Evolutionary conservation across 176 grass and related monocot genomes (phyloP), one percentile per base, ranked within the genome.

Genomic region (Sorghum bicolor): DNA sequence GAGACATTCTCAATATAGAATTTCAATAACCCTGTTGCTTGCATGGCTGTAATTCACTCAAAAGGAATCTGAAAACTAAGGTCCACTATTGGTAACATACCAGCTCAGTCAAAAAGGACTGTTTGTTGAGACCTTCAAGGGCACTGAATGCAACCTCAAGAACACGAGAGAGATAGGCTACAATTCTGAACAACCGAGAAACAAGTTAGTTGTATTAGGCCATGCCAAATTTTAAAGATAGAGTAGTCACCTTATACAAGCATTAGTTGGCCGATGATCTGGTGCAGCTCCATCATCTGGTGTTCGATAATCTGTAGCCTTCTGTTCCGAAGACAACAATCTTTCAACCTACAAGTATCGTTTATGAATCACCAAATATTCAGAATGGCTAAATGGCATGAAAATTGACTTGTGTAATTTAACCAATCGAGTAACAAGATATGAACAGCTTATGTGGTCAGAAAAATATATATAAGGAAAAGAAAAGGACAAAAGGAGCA

Each of bases 81-180:
- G 76, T 81, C n/a, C 24, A 58, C 48, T 71, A 84, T 71, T n/a
- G 64, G 15, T 82, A 78, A 62, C 86, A 60, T 94, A 99, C 96
- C 85, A 99, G 80, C 72, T 99, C 96, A 63, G 91, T 99, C 83
- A 99, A 91, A 94, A 99, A 99, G 81, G 96, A 99, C 45, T 99
- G 96, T 82, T 99, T 99, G 70, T 99, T 99, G 78, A 99, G 91
- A 81, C 96, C 96, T 88, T 99, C 96, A 14, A 99, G 84, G 81
- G 96, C 83, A 90, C 78, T 92, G 81, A 99, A 99, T 77, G 96
- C 96, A 92, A 95, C 89, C 71, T 99, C 96, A 50, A 99, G 92
- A 85, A 99, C 91, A 84, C 96, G 93, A 94, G 93, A 99, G 34
- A 99, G 88, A 77, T 99, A 99, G 60, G 91, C 93, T 70, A 99